These are phyloP conservation scores for Fragosphaeria purpurea DNA, from an alignment of 2,329 filamentous ascomycete species.

Conservation along the genomic window DNA sequence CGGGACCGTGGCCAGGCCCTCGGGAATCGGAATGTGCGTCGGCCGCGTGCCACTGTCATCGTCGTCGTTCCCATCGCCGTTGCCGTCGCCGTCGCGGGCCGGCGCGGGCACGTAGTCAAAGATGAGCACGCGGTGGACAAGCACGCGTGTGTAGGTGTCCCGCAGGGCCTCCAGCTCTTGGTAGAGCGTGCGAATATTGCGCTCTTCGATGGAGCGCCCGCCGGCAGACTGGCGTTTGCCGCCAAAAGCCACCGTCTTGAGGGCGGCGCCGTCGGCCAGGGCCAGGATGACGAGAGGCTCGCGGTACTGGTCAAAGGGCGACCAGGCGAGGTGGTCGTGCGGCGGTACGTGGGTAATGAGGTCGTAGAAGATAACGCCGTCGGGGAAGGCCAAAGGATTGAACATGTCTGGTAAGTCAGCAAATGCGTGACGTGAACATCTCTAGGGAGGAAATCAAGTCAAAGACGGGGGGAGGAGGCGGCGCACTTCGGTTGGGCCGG, in stretches of 20 bases:
- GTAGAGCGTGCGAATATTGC: conserved; percentile 48
- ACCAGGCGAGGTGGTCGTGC: conserved; percentile 67
- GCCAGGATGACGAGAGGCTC: conserved; percentile 78
- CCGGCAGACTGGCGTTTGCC: conserved; percentile 45
- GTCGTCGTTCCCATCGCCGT: no score
- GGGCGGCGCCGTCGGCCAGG: conserved; percentile 70
- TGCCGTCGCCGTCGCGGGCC: conserved; percentile 16
- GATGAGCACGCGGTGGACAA: conserved; percentile 68
- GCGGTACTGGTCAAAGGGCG: conserved; percentile 83
- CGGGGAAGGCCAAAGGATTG: conserved; percentile 78
- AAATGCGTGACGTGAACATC: conserved; percentile 5
- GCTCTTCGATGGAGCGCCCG: conserved; percentile 41
- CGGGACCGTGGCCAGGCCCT: conserved; percentile 64
- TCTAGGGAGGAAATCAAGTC: neutral
- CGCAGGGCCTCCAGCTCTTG: conserved; percentile 62
- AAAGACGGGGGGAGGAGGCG: conserved; percentile 15
- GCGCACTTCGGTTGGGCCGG: conserved; percentile 74
- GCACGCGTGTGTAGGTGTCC: conserved; percentile 63
- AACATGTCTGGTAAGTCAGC: conserved; percentile 63
- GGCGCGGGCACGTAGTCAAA: conserved; percentile 57
- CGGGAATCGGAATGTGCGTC: conserved; percentile 42
- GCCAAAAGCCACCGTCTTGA: conserved; percentile 39
- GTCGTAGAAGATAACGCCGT: conserved; percentile 80
- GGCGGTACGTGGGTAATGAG: conserved; percentile 70
- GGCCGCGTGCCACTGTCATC: conserved; percentile 12